Evolutionary conservation across 768 basidiomycete genomes (phyloP), one percentile per base, ranked within the genome.

Genomic region (Coprinopsis marcescibilis): DNA sequence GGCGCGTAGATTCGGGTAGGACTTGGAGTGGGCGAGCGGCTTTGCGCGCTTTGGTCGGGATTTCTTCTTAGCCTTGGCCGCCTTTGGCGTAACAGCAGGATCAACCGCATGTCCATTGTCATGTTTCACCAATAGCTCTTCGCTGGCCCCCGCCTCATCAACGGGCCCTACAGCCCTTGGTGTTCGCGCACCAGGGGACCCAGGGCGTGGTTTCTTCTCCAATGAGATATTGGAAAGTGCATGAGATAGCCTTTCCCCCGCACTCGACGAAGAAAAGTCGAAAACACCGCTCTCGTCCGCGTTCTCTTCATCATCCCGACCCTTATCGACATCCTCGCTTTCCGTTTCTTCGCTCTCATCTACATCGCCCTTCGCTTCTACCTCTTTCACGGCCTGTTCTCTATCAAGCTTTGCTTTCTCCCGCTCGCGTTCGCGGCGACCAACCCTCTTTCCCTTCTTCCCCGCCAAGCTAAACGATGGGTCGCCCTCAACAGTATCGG

Each of bases 361-460:
- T 8, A 44, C 45, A n/a, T 15, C 27, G 10, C 20, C 51, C 29
- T 23, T 47, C 12, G 35, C 35, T 17, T 10, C 35, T 6, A 46
- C 39, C 2, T n/a, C 43, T 20, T 29, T 52, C 34, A 41, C 35
- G 30, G 24, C 27, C n/a, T n/a, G n/a, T n/a, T n/a, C n/a, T n/a
- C n/a, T n/a, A 36, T 62, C 57, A 35, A 50, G 45, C 43, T 52
- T 60, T 17, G 46, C 32, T 41, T 56, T 62, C 37, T 58, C 60
- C 27, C 51, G 52, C 30, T 64, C 58, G 19, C 57, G 51, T 48
- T 60, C 57, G 20, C 50, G 52, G 36, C 56, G 56, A 3, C 62
- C 60, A 13, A 60, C 52, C 23, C 58, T 53, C 40, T 55, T 59
- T 8, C 60, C 57, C 44, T 54, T 58, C 52, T 55, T 58, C 30